Evolutionary conservation across 805 yeast genomes (phyloP).

Genomic region (Candida methanosorbosa): DNA sequence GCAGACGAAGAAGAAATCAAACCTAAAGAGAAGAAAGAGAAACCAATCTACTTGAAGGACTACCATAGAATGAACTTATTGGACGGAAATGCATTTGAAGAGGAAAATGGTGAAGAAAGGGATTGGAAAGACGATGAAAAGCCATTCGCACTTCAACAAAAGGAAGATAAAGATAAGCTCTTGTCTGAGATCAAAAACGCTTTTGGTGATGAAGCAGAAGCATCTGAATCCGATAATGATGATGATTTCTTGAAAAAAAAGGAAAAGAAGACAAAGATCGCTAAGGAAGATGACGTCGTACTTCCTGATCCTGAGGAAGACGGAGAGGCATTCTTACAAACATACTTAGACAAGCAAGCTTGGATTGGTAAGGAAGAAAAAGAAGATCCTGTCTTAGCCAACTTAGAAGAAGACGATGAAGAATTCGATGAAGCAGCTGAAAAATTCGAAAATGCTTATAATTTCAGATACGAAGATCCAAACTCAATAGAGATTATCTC

Average conservation of each 20-base stretch:
- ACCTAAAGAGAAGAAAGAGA: slow-evolving; percentile 30
- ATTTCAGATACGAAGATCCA: slow-evolving; percentile 92
- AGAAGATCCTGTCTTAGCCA: slow-evolving; percentile 28
- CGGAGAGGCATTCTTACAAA: slow-evolving; percentile 62
- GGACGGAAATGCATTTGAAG: slow-evolving; percentile 51
- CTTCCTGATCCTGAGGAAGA: slow-evolving; percentile 64
- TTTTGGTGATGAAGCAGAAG: slow-evolving; percentile 40
- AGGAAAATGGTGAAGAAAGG: slow-evolving; percentile 41
- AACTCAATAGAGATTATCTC: slow-evolving; percentile 84
- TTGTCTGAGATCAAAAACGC: slow-evolving; percentile 70
- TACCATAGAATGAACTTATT: slow-evolving; percentile 81
- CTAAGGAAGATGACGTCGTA: slow-evolving; percentile 16
- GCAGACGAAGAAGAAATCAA: slow-evolving; percentile 39
- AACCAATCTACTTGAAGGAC: slow-evolving; percentile 85
- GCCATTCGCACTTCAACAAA: slow-evolving; percentile 68
- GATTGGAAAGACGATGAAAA: slow-evolving; percentile 45
- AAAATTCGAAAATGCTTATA: slow-evolving; percentile 83
- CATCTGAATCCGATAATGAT: slow-evolving; percentile 32
- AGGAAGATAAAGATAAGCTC: slow-evolving; percentile 66
- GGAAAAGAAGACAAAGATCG: slow-evolving; percentile 23
- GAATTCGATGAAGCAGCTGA: slow-evolving; percentile 92
- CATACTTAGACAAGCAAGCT: slow-evolving; percentile 68
- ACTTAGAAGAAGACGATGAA: slow-evolving; percentile 62
- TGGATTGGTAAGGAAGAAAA: slow-evolving; percentile 80
- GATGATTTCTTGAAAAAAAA: slow-evolving; percentile 55